These are phyloP conservation scores for Cladosporium halotolerans DNA, from an alignment of 2,329 filamentous ascomycete species.

Conservation along the genomic window DNA sequence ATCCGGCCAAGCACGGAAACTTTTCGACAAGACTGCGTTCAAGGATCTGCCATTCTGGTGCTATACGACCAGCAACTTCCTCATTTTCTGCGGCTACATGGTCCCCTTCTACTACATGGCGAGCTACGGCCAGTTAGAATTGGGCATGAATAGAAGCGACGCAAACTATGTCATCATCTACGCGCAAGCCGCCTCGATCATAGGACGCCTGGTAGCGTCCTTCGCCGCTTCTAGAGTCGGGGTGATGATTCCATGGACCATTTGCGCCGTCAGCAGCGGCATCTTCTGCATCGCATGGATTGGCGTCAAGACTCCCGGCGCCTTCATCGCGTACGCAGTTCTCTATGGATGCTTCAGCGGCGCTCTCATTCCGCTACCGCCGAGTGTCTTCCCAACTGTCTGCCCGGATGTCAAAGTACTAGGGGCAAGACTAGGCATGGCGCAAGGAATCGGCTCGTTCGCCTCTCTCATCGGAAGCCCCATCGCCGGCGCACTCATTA, in stretches of 20 bases:
- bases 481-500: constrained; percentile 39
- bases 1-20: constrained; percentile 20
- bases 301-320: constrained; percentile 36
- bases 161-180: constrained; percentile 52
- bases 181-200: constrained; percentile 51
- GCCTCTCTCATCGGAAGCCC: constrained; percentile 41
- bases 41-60: constrained; percentile 35
- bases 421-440: constrained; percentile 44
- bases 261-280: constrained; percentile 41
- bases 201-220: constrained; percentile 46
- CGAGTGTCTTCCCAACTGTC: constrained; percentile 37
- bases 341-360: constrained; percentile 41
- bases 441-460: constrained; percentile 39
- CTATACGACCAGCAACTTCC: constrained; percentile 28
- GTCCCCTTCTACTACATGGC: constrained; percentile 40
- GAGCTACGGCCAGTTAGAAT: constrained; percentile 29
- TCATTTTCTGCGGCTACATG: constrained; percentile 30
- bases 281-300: constrained; percentile 52
- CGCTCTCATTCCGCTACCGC: constrained; percentile 42
- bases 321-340: constrained; percentile 38
- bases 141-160: constrained; percentile 40
- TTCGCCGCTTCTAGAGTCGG: constrained; percentile 45
- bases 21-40: constrained; percentile 37
- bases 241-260: constrained; percentile 50
- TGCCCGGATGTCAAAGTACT: constrained; percentile 42